These are phyloP conservation scores for Metschnikowia chrysomelidarum DNA, from an alignment of 805 yeast species.

Conservation along the genomic window DNA sequence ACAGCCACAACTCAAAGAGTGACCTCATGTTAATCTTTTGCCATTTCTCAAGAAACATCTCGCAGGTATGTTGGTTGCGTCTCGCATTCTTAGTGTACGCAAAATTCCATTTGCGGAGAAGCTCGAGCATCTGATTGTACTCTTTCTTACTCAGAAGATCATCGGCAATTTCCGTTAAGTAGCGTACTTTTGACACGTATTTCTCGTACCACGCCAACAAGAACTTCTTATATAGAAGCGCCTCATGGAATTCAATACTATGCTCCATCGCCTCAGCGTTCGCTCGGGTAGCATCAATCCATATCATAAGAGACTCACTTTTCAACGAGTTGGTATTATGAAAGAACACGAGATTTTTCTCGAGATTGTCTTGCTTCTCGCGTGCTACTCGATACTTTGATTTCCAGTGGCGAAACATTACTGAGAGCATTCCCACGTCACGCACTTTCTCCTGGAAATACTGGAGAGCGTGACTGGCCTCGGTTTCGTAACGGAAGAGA, in stretches of 20 bases:
- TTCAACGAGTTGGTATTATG: conserved; percentile 8
- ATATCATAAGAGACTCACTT: conserved; percentile 10
- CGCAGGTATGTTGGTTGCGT: conserved; percentile 37
- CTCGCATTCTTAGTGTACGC: conserved; percentile 29
- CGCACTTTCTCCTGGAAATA: conserved; percentile 18
- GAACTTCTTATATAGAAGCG: conserved; percentile 23
- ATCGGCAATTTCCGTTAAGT: conserved; percentile 31
- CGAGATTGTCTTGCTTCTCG: conserved; percentile 4
- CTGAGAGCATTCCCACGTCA: conserved; percentile 1
- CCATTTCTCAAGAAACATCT: conserved; percentile 33
- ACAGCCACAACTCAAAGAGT: conserved; percentile 39
- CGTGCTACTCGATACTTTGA: not conserved
- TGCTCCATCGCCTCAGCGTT: conserved; percentile 4
- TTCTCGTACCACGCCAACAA: conserved; percentile 36
- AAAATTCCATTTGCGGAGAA: conserved; percentile 37
- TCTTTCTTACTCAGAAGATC: conserved; percentile 29
- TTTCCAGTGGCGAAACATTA: conserved; percentile 10
- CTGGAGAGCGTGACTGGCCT: conserved; percentile 18
- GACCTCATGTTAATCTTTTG: conserved; percentile 25
- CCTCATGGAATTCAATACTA: conserved; percentile 8
- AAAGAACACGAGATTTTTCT: conserved; percentile 8
- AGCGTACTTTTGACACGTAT: conserved; percentile 22
- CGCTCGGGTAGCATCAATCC: conserved; percentile 8
- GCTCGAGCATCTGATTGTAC: conserved; percentile 24
- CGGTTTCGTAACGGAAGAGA: conserved; percentile 21